Base-by-base conservation (phyloP, 1,284 basidiomycete genomes). In the Puccinia horiana region DNA sequence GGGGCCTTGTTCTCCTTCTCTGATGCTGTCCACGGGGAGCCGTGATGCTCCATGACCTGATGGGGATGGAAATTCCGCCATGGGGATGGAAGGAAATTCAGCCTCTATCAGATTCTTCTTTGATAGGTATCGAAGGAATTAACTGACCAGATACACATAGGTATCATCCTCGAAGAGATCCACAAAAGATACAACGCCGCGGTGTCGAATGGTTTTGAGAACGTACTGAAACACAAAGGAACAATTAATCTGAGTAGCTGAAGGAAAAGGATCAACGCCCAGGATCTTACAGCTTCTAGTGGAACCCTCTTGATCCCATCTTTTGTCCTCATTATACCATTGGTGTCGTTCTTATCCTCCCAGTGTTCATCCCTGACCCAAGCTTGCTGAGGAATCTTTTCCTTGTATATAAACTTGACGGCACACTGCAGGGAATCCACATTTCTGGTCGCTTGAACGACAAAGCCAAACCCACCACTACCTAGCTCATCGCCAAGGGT, bases 351-450 rank as follows among this genome's bases (percentile, higher is more conserved):
- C 82, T 83, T 47, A 74, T 81, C 52, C 76, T 85, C 84, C 26
- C 84, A 83, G 63, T 83, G 81, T 73, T 85, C 83, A 83, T 87
- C 82, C 29, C 84, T 83, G 49, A 86, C 82, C 85, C 85, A 86
- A 26, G 83, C 83, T 67, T 86, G 86, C 2, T 83, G 83, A 0
- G 86, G 86, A 63, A 86, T 84, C 83, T 86, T 86, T 76, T 86
- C 84, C 82, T 86, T 86, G 81, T 84, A 86, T 83, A 86, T 86
- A 75, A 86, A 86, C 83, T 86, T 86, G 80, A 85, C 85, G 1
- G 86, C 85, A 2, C 86, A 85, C 12, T 84, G 83, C 63, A 84
- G 40, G 12, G 74, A 76, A 80, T 86, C 85, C 12, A 16, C 18
- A 29, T 83, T 83, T 73, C 85, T 84, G 58, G 74, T 81, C 8